Evolutionary conservation across 148 eudicot species (phyloP).

Genomic region (Fallopia convolvulus): DNA sequence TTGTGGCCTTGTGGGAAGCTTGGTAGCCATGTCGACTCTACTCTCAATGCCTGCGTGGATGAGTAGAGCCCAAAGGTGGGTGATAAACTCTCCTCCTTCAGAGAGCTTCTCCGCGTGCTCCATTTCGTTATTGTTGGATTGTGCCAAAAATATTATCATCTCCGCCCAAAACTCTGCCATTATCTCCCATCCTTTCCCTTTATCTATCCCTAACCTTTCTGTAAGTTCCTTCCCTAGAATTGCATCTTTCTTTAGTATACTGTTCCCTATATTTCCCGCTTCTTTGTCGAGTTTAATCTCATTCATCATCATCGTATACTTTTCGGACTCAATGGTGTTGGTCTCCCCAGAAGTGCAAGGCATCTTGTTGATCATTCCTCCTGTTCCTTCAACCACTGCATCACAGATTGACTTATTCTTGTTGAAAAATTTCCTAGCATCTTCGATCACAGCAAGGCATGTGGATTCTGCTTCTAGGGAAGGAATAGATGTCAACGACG

Average conservation of each 20-base stretch:
- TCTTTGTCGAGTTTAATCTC: neutral
- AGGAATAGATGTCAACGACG: neutral
- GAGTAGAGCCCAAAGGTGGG: neutral
- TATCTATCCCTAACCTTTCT: too few relatives aligned
- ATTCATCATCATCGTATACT: neutral
- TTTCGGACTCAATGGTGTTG: neutral
- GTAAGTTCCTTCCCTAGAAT: neutral
- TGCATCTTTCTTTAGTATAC: neutral
- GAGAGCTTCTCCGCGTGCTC: neutral
- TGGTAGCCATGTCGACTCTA: too few relatives aligned
- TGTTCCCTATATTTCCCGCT: too few relatives aligned
- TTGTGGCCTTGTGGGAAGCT: too few relatives aligned
- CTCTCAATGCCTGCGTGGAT: neutral
- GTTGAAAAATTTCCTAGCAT: neutral
- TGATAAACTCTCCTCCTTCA: slow-evolving; percentile 5
- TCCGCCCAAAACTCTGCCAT: neutral
- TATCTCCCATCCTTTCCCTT: neutral
- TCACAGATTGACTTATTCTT: neutral
- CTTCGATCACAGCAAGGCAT: neutral
- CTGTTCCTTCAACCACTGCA: too few relatives aligned
- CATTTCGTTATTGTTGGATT: neutral
- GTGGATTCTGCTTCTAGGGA: neutral
- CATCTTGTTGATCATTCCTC: neutral
- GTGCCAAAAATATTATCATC: neutral
- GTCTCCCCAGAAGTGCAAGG: neutral